phyloP scores from a whole-genome alignment of 257 asterid genomes.

The Sherardia arvensis region DNA sequence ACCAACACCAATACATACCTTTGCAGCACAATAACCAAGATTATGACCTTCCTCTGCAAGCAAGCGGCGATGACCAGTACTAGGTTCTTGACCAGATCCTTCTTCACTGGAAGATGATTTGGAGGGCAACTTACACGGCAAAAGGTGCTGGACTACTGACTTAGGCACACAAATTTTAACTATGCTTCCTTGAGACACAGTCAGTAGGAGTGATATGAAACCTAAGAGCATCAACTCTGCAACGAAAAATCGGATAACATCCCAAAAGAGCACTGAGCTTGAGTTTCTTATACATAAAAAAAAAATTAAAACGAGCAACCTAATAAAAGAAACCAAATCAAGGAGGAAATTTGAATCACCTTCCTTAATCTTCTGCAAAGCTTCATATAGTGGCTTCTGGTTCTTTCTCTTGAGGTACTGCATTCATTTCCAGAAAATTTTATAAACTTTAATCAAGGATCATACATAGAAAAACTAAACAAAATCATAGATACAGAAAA shows the following conservation, averaged over 20 bases:
- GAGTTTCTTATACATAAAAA: background rate
- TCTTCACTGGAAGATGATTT: conserved; percentile 14
- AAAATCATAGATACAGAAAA: background rate
- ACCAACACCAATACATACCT: conserved; percentile 15
- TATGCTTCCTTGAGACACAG: conserved; percentile 27
- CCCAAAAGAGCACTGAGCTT: background rate
- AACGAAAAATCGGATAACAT: conserved; percentile 5
- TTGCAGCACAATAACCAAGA: conserved; percentile 24
- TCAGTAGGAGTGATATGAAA: conserved; percentile 35
- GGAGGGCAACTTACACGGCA: conserved; percentile 22
- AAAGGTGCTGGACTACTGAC: conserved; percentile 20
- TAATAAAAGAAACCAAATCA: background rate
- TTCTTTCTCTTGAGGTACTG: conserved; percentile 37
- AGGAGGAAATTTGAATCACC: conserved; percentile 11
- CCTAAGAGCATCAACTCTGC: conserved; percentile 55
- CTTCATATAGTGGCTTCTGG: conserved; percentile 35
- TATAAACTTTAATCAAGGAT: background rate
- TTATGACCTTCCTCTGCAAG: conserved; percentile 19
- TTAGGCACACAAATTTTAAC: conserved; percentile 27
- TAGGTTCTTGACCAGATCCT: conserved; percentile 12
- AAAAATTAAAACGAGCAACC: background rate
- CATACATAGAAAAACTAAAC: no score
- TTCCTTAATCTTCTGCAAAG: conserved; percentile 41
- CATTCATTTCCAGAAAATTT: conserved; percentile 8
- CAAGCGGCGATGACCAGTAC: conserved; percentile 16